Conservation (phyloP, 2,329 filamentous ascomycete species). For the Claviceps monticola region DNA sequence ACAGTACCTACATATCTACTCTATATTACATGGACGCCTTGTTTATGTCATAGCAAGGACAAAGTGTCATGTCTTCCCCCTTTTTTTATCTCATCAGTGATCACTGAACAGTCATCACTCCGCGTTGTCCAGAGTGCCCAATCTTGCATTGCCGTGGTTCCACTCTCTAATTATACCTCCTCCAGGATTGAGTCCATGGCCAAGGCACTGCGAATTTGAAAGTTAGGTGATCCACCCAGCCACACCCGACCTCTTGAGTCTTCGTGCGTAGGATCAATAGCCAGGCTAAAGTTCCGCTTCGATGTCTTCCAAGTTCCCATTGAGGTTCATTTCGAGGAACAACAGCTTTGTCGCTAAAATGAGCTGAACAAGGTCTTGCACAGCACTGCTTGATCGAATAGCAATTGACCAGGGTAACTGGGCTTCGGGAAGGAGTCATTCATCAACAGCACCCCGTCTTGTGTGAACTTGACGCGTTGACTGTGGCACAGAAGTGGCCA, state of each 20-base stretch:
- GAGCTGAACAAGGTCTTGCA: too few relatives aligned
- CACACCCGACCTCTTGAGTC: neutral
- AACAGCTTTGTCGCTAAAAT: too few relatives aligned
- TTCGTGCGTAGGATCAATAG: conserved; percentile 1
- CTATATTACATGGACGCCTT: too few relatives aligned
- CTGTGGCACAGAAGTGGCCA: too few relatives aligned
- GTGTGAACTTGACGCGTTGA: too few relatives aligned
- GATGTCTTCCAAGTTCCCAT: too few relatives aligned
- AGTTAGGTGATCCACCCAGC: neutral
- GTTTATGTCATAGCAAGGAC: neutral
- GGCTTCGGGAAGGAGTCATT: too few relatives aligned
- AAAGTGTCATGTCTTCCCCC: neutral
- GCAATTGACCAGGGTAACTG: too few relatives aligned
- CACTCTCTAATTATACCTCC: neutral
- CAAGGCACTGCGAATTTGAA: neutral
- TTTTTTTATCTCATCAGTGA: conserved; percentile 1
- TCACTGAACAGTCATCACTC: conserved; percentile 7
- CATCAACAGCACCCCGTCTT: too few relatives aligned
- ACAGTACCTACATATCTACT: neutral
- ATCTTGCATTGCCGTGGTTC: neutral
- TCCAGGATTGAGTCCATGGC: neutral
- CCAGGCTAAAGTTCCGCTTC: conserved; percentile 20
- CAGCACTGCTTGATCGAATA: too few relatives aligned
- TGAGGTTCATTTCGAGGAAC: too few relatives aligned
- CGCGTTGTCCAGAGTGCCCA: conserved; percentile 5